Conservation (phyloP, 2,329 filamentous ascomycete species). For the Tolypocladium amazonense region DNA sequence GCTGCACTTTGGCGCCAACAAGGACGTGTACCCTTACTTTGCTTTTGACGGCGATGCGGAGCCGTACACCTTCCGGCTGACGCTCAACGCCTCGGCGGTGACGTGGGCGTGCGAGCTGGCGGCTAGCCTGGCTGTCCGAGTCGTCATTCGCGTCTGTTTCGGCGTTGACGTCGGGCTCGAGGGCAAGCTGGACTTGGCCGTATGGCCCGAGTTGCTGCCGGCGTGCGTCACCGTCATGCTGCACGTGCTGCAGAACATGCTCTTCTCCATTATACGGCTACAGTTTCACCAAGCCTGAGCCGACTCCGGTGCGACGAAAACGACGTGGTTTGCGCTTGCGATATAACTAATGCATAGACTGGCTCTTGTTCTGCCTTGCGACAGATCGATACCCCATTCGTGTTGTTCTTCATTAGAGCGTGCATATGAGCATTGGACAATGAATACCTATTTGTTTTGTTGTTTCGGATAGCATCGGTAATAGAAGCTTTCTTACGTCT, state of each 20-base stretch:
- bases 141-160: slow-evolving; percentile 47
- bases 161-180: slow-evolving; percentile 53
- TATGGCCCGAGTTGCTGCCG: slow-evolving; percentile 57
- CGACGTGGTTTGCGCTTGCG: not conserved
- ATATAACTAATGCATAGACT: not conserved
- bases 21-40: slow-evolving; percentile 60
- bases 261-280: slow-evolving; percentile 58
- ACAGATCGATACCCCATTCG: not conserved
- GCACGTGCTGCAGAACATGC: slow-evolving; percentile 62
- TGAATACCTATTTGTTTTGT: not conserved
- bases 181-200: slow-evolving; percentile 51
- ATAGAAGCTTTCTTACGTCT: not conserved
- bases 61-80: slow-evolving; percentile 51
- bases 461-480: not conserved
- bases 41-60: slow-evolving; percentile 42
- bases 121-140: slow-evolving; percentile 48
- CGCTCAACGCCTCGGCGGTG: slow-evolving; percentile 50
- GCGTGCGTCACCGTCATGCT: slow-evolving; percentile 55
- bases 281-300: slow-evolving; percentile 31
- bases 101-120: slow-evolving; percentile 59
- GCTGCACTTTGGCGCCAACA: slow-evolving; percentile 56
- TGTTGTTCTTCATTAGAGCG: not conserved
- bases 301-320: not conserved
- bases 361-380: not conserved
- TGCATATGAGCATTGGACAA: not conserved